Conservation (phyloP, 371 early-diverging fungal genomes). For the Mortierella sp. region DNA sequence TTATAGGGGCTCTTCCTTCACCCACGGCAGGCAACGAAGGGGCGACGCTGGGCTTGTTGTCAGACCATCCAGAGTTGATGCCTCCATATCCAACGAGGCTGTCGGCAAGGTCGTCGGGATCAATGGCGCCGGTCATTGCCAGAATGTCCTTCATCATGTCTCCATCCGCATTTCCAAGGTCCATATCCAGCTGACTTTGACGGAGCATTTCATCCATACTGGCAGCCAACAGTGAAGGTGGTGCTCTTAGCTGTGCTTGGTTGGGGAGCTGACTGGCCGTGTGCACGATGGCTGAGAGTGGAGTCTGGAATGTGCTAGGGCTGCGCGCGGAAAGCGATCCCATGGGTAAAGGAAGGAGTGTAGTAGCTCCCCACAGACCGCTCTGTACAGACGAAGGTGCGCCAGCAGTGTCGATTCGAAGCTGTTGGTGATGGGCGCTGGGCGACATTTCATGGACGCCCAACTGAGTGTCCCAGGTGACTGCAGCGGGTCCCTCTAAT, state of each 20-base stretch:
- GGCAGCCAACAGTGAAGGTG: constrained; percentile 5
- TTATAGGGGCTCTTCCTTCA: constrained; percentile 21
- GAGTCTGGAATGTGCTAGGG: constrained; percentile 3
- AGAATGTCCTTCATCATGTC: constrained; percentile 49
- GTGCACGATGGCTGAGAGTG: not conserved
- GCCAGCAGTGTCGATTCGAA: not conserved
- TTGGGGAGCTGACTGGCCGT: not conserved
- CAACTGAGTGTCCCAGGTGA: constrained; percentile 17
- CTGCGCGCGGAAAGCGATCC: not conserved
- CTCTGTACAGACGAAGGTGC: constrained; percentile 2
- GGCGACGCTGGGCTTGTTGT: constrained; percentile 3
- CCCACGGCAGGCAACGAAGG: constrained; percentile 31
- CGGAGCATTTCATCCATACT: constrained; percentile 30
- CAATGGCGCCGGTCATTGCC: constrained; percentile 52
- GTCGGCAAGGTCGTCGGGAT: constrained; percentile 38
- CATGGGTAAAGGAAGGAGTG: not conserved
- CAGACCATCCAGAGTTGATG: not conserved
- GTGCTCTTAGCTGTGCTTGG: not conserved
- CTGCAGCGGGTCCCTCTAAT: not conserved
- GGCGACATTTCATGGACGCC: constrained; percentile 1
- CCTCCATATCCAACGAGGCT: constrained; percentile 7
- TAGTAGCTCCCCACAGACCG: constrained; percentile 20
- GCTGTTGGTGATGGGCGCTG: not conserved
- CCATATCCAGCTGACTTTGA: constrained; percentile 36
- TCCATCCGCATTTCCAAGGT: constrained; percentile 19